These are phyloP conservation scores for Francoa sonchifolia DNA, from an alignment of 441 rosid species.

Conservation along the genomic window DNA sequence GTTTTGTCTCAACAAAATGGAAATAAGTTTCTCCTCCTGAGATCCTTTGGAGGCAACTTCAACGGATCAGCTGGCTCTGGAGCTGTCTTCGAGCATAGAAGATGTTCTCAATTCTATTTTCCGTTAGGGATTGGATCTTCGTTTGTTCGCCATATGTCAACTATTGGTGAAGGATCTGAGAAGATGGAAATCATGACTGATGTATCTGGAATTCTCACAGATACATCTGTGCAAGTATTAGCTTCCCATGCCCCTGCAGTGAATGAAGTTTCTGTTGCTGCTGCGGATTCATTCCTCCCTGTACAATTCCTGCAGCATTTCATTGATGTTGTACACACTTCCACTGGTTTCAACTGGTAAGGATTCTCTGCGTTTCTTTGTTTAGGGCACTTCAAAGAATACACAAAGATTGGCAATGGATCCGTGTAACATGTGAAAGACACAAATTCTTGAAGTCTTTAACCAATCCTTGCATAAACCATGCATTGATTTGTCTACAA, in stretches of 20 bases:
- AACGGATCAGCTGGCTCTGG: slow-evolving; percentile 17
- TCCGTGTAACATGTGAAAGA: no score
- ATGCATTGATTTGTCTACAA: no score
- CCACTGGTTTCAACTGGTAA: slow-evolving; percentile 68
- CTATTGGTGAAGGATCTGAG: slow-evolving; percentile 37
- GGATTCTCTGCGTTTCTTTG: slow-evolving; percentile 8
- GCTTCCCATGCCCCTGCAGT: slow-evolving; percentile 41
- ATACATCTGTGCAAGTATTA: slow-evolving; percentile 34
- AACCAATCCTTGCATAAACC: no score
- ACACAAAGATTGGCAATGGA: no score
- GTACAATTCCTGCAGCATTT: slow-evolving; percentile 52
- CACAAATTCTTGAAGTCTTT: no score
- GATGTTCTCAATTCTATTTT: slow-evolving; percentile 18
- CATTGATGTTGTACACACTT: slow-evolving; percentile 51
- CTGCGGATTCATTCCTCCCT: slow-evolving; percentile 63
- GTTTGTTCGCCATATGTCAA: slow-evolving; percentile 52
- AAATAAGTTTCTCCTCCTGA: slow-evolving; percentile 22
- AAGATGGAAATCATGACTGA: slow-evolving; percentile 41
- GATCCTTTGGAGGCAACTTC: slow-evolving; percentile 21
- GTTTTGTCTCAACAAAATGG: slow-evolving; percentile 16
- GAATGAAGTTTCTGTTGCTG: slow-evolving; percentile 75
- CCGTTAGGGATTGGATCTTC: slow-evolving; percentile 28
- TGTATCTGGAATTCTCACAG: slow-evolving; percentile 44
- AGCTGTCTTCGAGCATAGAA: slow-evolving; percentile 15
- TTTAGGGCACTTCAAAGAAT: no score